These are phyloP conservation scores for Cryphonectria carpinicola DNA, from an alignment of 2,329 filamentous ascomycete genomes.

Conservation along the genomic window DNA sequence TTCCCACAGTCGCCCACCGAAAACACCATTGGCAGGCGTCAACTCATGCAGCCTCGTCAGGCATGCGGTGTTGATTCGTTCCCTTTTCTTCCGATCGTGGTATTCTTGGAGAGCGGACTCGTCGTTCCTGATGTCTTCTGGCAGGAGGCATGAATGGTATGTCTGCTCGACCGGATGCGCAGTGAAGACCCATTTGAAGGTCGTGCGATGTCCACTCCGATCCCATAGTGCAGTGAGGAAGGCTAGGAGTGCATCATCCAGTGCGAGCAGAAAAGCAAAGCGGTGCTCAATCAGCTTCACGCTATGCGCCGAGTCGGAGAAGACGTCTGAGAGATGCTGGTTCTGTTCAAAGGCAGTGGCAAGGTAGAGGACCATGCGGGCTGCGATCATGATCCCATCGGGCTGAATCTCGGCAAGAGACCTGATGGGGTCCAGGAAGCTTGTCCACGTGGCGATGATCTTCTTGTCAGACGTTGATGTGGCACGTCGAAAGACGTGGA, in stretches of 20 bases:
- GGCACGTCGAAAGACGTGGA: slow-evolving; percentile 43
- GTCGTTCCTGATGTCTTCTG: neutral
- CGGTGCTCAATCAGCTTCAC: slow-evolving; percentile 6
- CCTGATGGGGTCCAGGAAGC: slow-evolving; percentile 19
- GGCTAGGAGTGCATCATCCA: slow-evolving; percentile 18
- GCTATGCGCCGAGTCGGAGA: neutral
- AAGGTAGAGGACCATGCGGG: slow-evolving; percentile 25
- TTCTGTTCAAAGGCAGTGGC: neutral
- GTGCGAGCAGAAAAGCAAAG: slow-evolving; percentile 7
- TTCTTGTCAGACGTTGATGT: slow-evolving; percentile 1
- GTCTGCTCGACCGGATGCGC: neutral
- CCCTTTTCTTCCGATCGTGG: neutral
- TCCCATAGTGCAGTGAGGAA: slow-evolving; percentile 16
- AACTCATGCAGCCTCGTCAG: slow-evolving; percentile 11
- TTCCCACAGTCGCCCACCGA: neutral
- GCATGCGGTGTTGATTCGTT: slow-evolving; percentile 14
- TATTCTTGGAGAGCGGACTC: neutral
- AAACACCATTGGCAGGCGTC: slow-evolving; percentile 19
- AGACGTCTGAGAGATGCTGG: neutral
- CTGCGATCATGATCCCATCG: slow-evolving; percentile 18
- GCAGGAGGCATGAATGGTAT: neutral
- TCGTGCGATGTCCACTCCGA: slow-evolving; percentile 1
- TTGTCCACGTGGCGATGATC: slow-evolving; percentile 22
- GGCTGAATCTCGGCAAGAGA: slow-evolving; percentile 3
- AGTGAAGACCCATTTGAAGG: slow-evolving; percentile 16